Percentiles rank a stretch among this genome's conserved stretches.
Conservation (phyloP, 2,329 filamentous ascomycete genomes). For the Cladosporium colombiae region DNA sequence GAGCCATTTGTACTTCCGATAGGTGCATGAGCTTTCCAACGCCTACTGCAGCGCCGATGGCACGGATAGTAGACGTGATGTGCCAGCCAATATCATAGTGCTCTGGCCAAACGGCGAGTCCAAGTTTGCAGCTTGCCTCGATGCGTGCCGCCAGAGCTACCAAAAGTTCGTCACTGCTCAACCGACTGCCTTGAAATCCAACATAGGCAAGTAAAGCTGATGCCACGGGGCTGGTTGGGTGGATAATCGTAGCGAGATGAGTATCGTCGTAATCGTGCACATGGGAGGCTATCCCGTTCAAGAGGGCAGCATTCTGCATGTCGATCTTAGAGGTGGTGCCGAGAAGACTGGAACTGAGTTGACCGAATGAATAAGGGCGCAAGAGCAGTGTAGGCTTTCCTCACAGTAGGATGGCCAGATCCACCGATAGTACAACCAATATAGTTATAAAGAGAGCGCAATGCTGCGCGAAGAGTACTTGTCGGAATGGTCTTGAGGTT, state of each 20-base stretch:
- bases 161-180: constrained; percentile 52
- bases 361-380: constrained; percentile 42
- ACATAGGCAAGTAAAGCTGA: constrained; percentile 53
- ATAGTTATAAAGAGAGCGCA: constrained; percentile 56
- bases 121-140: constrained; percentile 56
- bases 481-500: constrained; percentile 46
- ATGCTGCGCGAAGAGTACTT: constrained; percentile 47
- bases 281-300: constrained; percentile 58
- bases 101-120: constrained; percentile 53
- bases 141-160: constrained; percentile 54
- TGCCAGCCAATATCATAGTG: constrained; percentile 61
- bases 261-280: constrained; percentile 61
- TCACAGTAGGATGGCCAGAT: constrained; percentile 47
- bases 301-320: constrained; percentile 52
- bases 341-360: constrained; percentile 41
- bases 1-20: constrained; percentile 42
- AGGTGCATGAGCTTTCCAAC: constrained; percentile 52
- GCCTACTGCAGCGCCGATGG: constrained; percentile 55
- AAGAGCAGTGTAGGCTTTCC: constrained; percentile 41
- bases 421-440: constrained; percentile 56
- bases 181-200: constrained; percentile 40
- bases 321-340: constrained; percentile 41
- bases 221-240: constrained; percentile 55
- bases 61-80: constrained; percentile 55
- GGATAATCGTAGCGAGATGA: constrained; percentile 58